Evolutionary conservation across 139 green algal genomes (phyloP).

Genomic region (Closterium sp.): DNA sequence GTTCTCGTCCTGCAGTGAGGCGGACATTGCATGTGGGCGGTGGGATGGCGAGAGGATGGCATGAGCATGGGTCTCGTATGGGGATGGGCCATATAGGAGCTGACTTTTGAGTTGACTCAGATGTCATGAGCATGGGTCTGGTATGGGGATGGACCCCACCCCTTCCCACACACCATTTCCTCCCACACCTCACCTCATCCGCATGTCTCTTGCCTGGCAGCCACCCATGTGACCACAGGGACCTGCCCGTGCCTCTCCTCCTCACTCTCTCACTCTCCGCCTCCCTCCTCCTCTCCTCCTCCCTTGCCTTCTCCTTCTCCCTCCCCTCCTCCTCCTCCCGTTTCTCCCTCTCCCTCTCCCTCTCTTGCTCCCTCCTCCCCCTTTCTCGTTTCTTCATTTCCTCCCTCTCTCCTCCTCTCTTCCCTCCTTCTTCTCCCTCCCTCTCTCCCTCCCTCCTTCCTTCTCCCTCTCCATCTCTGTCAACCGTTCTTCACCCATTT

Average conservation of each 20-base stretch:
- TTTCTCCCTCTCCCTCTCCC: constrained; percentile 1
- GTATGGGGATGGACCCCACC: neutral
- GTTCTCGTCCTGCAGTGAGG: constrained; percentile 46
- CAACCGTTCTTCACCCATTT: neutral
- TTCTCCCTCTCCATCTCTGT: neutral
- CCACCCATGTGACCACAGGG: neutral
- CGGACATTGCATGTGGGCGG: neutral
- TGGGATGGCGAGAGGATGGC: neutral
- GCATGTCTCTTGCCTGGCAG: neutral
- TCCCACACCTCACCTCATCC: neutral
- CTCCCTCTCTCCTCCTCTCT: neutral
- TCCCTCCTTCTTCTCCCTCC: neutral
- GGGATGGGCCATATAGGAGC: neutral
- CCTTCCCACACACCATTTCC: no score
- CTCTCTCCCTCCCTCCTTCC: neutral
- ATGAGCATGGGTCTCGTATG: neutral
- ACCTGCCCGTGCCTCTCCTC: neutral
- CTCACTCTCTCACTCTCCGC: neutral
- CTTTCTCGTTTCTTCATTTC: neutral
- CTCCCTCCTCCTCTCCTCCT: constrained; percentile 6
- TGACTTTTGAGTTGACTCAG: neutral
- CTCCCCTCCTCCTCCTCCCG: neutral
- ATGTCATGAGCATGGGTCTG: neutral
- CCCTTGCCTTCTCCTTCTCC: neutral
- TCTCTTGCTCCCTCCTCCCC: neutral